Base-by-base conservation (phyloP, 2,329 filamentous ascomycete species). In the Aspergillus pseudoviridinutans region DNA sequence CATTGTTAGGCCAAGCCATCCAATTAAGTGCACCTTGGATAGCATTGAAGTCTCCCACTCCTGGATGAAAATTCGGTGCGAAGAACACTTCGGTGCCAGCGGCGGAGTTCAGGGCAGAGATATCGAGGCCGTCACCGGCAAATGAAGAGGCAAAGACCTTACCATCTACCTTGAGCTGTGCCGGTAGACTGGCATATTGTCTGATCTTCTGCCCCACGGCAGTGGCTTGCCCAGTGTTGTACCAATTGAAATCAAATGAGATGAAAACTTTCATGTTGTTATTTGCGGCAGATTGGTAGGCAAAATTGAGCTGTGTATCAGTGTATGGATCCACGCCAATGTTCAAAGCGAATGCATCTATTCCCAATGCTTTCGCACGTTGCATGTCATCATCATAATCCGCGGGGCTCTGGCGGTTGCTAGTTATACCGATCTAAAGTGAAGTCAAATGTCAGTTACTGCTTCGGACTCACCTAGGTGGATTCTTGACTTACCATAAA, bases 161-260 rank as follows among this genome's bases (percentile, higher is more conserved):
- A 50, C 71, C 71, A 41, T 82, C 77, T 41, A 83, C 76, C 50
- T 71, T 73, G 41, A 84, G 78, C 63, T 84, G 80, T 0, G 76
- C 79, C 0, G 77, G 67, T 1, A 69, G 68, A 22, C 64, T 66
- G 2, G 71, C 76, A 57, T 81, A 84, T 57, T 78, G 68, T 12
- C 74, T 75, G 55, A 83, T 74, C 64, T 79, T 80, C 49, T 70
- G 64, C 1, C 79, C 80, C 20, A 80, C 76, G 12, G 68, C 71
- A 7, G 67, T 68, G 1, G 75, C 74, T 46, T 80, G 68, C 10
- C 64, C 58, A 6, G 65, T 64, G 29, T 65, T 58, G 69, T 74
- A 80, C 76, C 78, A 78, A 70, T 82, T 81, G 66, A 82, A 83
- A 70, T 84, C 82, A 59, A 84, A 84, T 1, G 81, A 84, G 60